These are phyloP conservation scores for Huntiella savannae DNA, from an alignment of 2,329 filamentous ascomycete species.

Conservation along the genomic window DNA sequence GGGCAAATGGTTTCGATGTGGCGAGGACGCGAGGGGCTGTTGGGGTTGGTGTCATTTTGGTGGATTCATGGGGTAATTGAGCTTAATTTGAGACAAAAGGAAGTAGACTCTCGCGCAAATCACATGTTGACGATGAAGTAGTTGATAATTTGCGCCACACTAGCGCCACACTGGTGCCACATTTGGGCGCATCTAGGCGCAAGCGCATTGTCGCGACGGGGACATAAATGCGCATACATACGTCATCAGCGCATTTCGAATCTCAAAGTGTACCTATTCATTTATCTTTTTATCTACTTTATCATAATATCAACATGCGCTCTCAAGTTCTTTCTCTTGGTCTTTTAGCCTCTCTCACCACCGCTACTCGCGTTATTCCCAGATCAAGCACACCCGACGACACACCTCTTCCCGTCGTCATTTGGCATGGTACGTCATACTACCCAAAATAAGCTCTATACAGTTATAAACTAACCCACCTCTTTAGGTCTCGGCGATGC, in stretches of 20 bases:
- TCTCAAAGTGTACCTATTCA: too few relatives aligned
- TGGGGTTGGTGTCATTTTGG: too few relatives aligned
- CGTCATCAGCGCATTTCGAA: background rate
- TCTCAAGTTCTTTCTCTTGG: slow-evolving; percentile 4
- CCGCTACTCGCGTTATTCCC: slow-evolving; percentile 16
- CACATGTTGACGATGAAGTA: too few relatives aligned
- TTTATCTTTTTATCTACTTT: too few relatives aligned
- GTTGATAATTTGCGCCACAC: background rate
- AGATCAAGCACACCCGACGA: slow-evolving; percentile 25
- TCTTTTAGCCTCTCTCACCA: slow-evolving; percentile 12
- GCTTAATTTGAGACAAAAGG: too few relatives aligned
- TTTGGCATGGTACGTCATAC: slow-evolving; percentile 56
- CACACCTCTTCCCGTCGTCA: slow-evolving; percentile 68
- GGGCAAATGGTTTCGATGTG: background rate
- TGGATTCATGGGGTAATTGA: too few relatives aligned
- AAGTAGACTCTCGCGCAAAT: too few relatives aligned
- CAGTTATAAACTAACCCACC: background rate
- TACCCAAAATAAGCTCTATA: background rate
- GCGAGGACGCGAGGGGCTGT: too few relatives aligned
- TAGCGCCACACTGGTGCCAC: background rate
- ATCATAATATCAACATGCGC: slow-evolving; percentile 4
- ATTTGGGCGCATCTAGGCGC: background rate
- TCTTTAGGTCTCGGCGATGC: slow-evolving; percentile 42
- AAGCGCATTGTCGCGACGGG: too few relatives aligned
- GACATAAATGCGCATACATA: background rate